phyloP scores from a whole-genome alignment of 345 rosid species.

The Citrus inodora region DNA sequence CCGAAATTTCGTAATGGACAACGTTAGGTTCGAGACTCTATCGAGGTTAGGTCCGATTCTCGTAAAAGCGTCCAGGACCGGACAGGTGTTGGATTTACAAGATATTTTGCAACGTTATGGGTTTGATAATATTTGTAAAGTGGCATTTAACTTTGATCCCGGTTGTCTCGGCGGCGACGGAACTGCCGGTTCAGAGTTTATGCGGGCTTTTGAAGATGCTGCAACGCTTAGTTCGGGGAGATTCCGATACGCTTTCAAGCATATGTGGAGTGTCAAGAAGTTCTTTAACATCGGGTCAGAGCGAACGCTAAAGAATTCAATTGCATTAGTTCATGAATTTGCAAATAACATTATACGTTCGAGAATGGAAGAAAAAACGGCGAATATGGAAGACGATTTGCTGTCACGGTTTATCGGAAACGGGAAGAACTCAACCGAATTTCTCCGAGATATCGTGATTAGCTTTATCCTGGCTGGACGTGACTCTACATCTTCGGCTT shows the following conservation, averaged over 20 bases:
- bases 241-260: not conserved
- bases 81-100: not conserved
- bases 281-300: not conserved
- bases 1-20: slow-evolving; percentile 19
- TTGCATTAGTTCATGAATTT: not conserved
- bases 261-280: not conserved
- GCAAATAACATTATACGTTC: not conserved
- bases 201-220: not conserved
- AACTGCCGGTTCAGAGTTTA: not conserved
- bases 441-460: not conserved
- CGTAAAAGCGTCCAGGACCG: not conserved
- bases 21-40: not conserved
- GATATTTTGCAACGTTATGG: not conserved
- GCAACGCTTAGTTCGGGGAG: not conserved
- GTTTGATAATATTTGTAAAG: not conserved
- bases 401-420: not conserved
- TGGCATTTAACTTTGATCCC: not conserved
- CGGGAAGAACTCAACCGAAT: not conserved
- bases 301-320: not conserved
- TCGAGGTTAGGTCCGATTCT: not conserved
- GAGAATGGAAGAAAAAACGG: not conserved
- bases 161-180: not conserved
- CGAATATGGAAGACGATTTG: not conserved
- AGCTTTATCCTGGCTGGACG: slow-evolving; percentile 1
- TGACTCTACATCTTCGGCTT: not conserved